These are phyloP conservation scores for Penicillium sp. DNA, from an alignment of 2,329 filamentous ascomycete genomes.

Conservation along the genomic window DNA sequence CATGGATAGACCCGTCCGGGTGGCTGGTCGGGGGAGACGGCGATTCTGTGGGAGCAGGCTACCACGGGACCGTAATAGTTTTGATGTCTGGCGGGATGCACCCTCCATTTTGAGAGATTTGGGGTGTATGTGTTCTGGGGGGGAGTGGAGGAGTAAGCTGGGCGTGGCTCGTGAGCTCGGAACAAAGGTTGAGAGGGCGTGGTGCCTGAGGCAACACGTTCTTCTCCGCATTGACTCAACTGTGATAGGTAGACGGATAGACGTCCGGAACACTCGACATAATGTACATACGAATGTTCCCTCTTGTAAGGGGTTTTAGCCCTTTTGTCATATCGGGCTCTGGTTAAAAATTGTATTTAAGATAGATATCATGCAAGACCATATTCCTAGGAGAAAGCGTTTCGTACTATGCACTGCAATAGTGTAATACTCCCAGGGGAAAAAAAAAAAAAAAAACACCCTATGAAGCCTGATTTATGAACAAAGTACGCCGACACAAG, in stretches of 20 bases:
- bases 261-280: no score
- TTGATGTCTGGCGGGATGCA: conserved; percentile 35
- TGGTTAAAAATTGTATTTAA: background rate
- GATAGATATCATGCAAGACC: background rate
- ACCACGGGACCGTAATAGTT: conserved; percentile 31
- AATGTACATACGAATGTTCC: background rate
- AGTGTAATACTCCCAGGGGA: background rate
- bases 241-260: background rate
- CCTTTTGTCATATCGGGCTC: background rate
- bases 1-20: conserved; percentile 23
- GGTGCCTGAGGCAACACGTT: conserved; percentile 28
- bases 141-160: conserved; percentile 5
- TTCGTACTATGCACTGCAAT: background rate
- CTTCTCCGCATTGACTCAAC: background rate
- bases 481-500: background rate
- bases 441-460: background rate
- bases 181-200: conserved; percentile 1
- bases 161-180: conserved; percentile 13
- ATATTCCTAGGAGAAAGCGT: background rate
- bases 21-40: conserved; percentile 21
- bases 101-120: conserved; percentile 36
- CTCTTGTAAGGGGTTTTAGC: background rate
- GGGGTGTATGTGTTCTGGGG: background rate
- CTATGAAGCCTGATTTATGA: background rate
- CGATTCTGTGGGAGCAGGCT: conserved; percentile 25